Conservation (phyloP, 441 rosid species). For the Erysimum cheiri region DNA sequence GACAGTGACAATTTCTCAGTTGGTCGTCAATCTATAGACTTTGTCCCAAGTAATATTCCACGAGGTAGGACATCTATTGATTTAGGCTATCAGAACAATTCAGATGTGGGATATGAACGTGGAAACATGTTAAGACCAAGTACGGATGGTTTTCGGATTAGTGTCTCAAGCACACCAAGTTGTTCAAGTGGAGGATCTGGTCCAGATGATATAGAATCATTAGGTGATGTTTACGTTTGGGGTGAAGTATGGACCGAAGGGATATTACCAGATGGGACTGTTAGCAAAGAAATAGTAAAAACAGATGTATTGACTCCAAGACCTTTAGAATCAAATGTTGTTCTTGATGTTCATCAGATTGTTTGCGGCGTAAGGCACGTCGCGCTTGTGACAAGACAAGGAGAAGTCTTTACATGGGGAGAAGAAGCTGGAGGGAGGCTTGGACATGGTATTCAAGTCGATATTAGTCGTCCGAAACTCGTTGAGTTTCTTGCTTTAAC, state of each 20-base stretch:
- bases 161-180: conserved; percentile 96
- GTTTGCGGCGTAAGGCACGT: conserved; percentile 79
- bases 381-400: conserved; percentile 92
- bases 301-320: conserved; percentile 75
- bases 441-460: conserved; percentile 79
- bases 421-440: conserved; percentile 96
- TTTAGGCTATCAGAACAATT: conserved; percentile 43
- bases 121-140: conserved; percentile 90
- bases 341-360: conserved; percentile 95
- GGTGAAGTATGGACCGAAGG: conserved; percentile 92
- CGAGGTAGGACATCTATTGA: conserved; percentile 68
- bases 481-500: conserved; percentile 81
- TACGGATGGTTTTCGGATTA: conserved; percentile 84
- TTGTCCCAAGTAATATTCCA: conserved; percentile 48
- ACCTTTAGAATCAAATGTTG: conserved; percentile 85
- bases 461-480: conserved; percentile 72
- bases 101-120: conserved; percentile 87
- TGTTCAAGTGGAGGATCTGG: conserved; percentile 95
- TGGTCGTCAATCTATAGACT: conserved; percentile 63
- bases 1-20: conserved; percentile 53
- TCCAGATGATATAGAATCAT: conserved; percentile 93
- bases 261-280: conserved; percentile 62
- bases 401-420: conserved; percentile 96
- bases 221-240: conserved; percentile 95
- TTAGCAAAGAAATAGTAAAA: conserved; percentile 50